Evolutionary conservation across 108 stramenopile genomes (phyloP).

Genomic region (Aureococcus anophagefferens): DNA sequence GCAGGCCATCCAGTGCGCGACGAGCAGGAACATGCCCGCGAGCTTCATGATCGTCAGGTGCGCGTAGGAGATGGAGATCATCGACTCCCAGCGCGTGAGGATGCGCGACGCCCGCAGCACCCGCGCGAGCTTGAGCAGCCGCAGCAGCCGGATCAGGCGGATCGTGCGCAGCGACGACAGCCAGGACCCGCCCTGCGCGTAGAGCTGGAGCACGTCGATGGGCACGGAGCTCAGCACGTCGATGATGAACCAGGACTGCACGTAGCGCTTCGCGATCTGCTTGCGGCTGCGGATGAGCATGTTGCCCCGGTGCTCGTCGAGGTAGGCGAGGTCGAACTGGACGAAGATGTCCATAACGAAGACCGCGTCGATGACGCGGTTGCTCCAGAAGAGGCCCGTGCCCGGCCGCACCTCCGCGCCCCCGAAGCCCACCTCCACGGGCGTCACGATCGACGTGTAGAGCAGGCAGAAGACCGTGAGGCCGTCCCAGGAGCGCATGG

Average conservation of each 20-base stretch:
- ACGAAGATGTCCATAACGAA: not conserved
- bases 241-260: not conserved
- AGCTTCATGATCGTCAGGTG: too few species aligned
- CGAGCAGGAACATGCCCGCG: too few species aligned
- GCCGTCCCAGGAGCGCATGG: not conserved
- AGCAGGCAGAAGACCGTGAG: not conserved
- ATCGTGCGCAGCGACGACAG: not conserved
- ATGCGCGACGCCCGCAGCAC: not conserved
- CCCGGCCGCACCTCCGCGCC: too few species aligned
- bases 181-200: too few species aligned
- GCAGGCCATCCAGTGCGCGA: too few species aligned
- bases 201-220: not conserved
- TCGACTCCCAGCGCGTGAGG: not conserved
- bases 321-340: not conserved
- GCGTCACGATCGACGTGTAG: not conserved
- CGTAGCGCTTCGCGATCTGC: not conserved
- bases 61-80: too few species aligned
- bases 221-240: not conserved
- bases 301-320: not conserved
- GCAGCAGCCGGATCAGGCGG: not conserved
- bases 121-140: not conserved
- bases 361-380: too few species aligned
- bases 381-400: too few species aligned
- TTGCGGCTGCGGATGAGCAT: not conserved
- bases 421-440: not conserved